These are phyloP conservation scores for Plantago coronopus DNA, from an alignment of 305 asterid genomes.

Conservation along the genomic window DNA sequence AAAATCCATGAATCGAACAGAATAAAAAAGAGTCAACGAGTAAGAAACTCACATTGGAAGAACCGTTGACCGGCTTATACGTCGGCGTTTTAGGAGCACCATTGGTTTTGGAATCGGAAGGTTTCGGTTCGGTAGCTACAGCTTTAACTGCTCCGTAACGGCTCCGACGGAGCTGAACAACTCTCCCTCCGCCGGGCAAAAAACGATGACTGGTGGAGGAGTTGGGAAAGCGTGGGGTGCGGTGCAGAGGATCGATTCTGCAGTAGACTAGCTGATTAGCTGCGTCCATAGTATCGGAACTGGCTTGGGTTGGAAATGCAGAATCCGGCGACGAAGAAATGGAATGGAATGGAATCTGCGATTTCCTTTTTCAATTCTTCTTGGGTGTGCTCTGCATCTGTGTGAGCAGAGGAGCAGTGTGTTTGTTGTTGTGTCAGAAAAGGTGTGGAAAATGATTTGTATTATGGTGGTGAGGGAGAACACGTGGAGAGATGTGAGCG, in stretches of 20 bases:
- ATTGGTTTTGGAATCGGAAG: slow-evolving; percentile 48
- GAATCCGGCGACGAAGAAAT: not conserved
- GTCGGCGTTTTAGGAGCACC: slow-evolving; percentile 43
- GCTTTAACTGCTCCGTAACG: slow-evolving; percentile 51
- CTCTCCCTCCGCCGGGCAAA: slow-evolving; percentile 3
- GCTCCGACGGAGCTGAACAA: slow-evolving; percentile 3
- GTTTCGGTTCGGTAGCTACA: slow-evolving; percentile 77
- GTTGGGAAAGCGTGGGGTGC: slow-evolving; percentile 30
- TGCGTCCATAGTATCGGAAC: slow-evolving; percentile 66
- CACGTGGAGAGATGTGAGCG: slow-evolving; percentile 54
- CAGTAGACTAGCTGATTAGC: slow-evolving; percentile 69
- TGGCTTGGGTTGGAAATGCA: not conserved
- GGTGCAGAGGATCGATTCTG: slow-evolving; percentile 51
- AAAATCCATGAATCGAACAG: too few species aligned
- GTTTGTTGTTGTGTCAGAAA: slow-evolving; percentile 1
- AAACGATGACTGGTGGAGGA: slow-evolving; percentile 23
- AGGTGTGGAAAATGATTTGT: not conserved
- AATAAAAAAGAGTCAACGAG: not conserved
- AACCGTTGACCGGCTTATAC: slow-evolving; percentile 60
- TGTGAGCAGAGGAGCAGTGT: not conserved
- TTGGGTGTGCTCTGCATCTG: not conserved
- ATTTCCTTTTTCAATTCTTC: too few species aligned
- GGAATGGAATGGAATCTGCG: too few species aligned
- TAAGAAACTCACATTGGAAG: slow-evolving; percentile 49
- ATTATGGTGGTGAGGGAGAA: slow-evolving; percentile 16